phyloP scores from a whole-genome alignment of 306 rosid genomes.

The Fagus crenata region DNA sequence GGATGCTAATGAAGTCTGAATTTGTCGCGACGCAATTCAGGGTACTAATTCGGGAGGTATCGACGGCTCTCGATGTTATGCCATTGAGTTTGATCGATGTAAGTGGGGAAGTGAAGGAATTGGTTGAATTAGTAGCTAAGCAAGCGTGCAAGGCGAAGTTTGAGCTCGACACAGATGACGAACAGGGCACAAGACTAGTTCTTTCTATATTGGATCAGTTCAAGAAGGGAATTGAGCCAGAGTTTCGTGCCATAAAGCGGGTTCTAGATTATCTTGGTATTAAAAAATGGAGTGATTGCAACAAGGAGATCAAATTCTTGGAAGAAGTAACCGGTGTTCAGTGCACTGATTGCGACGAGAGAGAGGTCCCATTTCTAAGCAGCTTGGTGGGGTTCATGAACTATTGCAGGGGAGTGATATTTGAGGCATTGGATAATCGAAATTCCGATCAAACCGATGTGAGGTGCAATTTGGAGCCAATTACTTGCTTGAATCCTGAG shows the following conservation, averaged over 20 bases:
- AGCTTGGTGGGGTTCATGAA: slow-evolving; percentile 57
- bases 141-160: slow-evolving; percentile 57
- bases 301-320: slow-evolving; percentile 56
- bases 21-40: slow-evolving; percentile 49
- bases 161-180: slow-evolving; percentile 48
- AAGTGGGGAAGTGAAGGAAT: slow-evolving; percentile 59
- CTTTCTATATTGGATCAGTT: slow-evolving; percentile 40
- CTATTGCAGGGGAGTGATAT: slow-evolving; percentile 64
- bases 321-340: slow-evolving; percentile 49
- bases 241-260: slow-evolving; percentile 23
- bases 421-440: slow-evolving; percentile 45
- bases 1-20: slow-evolving; percentile 54
- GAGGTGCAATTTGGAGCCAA: slow-evolving; percentile 34
- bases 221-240: slow-evolving; percentile 59
- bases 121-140: slow-evolving; percentile 49
- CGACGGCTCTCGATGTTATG: slow-evolving; percentile 66
- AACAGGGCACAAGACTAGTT: slow-evolving; percentile 15
- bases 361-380: slow-evolving; percentile 50
- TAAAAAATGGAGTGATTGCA: slow-evolving; percentile 57
- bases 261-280: slow-evolving; percentile 52
- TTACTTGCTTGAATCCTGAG: slow-evolving; percentile 46
- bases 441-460: slow-evolving; percentile 21
- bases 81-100: slow-evolving; percentile 44
- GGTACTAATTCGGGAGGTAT: slow-evolving; percentile 36
- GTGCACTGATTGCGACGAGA: slow-evolving; percentile 23